phyloP scores from a whole-genome alignment of 2,329 filamentous ascomycete genomes.

The Alternaria metachromatica region DNA sequence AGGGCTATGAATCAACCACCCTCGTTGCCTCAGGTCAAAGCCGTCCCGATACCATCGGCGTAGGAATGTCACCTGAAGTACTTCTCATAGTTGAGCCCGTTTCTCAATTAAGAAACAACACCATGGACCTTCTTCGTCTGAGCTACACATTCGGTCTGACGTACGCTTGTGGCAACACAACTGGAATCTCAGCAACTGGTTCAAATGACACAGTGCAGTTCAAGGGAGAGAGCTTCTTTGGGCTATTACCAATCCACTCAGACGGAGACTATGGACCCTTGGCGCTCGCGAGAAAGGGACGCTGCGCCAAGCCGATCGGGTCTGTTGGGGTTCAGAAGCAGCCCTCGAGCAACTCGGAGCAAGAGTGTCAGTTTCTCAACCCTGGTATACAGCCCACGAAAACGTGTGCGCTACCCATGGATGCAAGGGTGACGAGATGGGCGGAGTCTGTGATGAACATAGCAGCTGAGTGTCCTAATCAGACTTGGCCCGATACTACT shows the following conservation, averaged over 20 bases:
- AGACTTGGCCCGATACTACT: not conserved
- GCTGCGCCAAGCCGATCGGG: not conserved
- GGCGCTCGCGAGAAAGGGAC: not conserved
- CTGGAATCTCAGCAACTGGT: fast-evolving
- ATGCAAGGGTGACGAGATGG: fast-evolving
- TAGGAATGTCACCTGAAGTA: fast-evolving
- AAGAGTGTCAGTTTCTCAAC: not conserved
- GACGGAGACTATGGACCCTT: fast-evolving
- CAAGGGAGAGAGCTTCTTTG: not conserved
- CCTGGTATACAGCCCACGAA: not conserved
- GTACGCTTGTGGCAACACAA: not conserved
- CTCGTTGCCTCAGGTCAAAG: not conserved
- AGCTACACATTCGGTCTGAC: not conserved
- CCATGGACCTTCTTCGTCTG: not conserved
- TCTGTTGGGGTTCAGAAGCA: not conserved
- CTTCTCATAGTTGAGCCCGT: not conserved
- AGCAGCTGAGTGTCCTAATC: not conserved
- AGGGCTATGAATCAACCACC: not conserved
- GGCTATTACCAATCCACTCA: fast-evolving
- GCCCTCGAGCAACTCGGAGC: fast-evolving
- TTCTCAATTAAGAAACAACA: fast-evolving
- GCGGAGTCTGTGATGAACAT: fast-evolving
- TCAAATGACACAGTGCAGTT: fast-evolving
- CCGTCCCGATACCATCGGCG: fast-evolving
- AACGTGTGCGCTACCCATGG: not conserved